phyloP scores from a whole-genome alignment of 306 rosid species.

The Argentina anserina region DNA sequence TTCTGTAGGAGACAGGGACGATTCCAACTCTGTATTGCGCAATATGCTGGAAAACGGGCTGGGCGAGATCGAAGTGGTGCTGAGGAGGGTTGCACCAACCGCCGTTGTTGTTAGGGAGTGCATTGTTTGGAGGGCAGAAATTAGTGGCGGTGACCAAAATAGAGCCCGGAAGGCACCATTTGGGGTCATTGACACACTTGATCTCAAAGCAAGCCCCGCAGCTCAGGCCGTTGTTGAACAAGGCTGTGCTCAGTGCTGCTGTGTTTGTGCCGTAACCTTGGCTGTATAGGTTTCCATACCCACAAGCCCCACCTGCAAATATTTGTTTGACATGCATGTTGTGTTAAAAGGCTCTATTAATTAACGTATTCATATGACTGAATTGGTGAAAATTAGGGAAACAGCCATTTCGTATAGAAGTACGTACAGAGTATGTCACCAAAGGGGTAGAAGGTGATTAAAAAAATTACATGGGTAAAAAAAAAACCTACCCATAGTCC shows the following conservation, averaged over 20 bases:
- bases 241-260: conserved; percentile 72
- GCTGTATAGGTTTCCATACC: conserved; percentile 70
- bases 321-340: background rate
- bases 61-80: conserved; percentile 76
- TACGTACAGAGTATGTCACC: too few species aligned
- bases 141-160: conserved; percentile 69
- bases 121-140: conserved; percentile 77
- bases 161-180: conserved; percentile 58
- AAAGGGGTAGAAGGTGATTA: background rate
- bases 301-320: conserved; percentile 73
- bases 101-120: conserved; percentile 64
- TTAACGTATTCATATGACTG: too few species aligned
- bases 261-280: conserved; percentile 73
- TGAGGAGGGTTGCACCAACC: conserved; percentile 91
- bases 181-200: conserved; percentile 47
- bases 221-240: conserved; percentile 66
- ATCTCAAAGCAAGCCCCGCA: conserved; percentile 85
- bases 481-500: conserved; percentile 66
- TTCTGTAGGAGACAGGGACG: conserved; percentile 59
- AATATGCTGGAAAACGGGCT: conserved; percentile 62
- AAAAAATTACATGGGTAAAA: background rate
- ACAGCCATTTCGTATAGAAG: too few species aligned
- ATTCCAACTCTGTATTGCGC: conserved; percentile 70
- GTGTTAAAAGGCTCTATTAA: too few species aligned
- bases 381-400: too few species aligned